Evolutionary conservation across 148 eudicot genomes (phyloP).

Genomic region (Amaranthus palmeri): DNA sequence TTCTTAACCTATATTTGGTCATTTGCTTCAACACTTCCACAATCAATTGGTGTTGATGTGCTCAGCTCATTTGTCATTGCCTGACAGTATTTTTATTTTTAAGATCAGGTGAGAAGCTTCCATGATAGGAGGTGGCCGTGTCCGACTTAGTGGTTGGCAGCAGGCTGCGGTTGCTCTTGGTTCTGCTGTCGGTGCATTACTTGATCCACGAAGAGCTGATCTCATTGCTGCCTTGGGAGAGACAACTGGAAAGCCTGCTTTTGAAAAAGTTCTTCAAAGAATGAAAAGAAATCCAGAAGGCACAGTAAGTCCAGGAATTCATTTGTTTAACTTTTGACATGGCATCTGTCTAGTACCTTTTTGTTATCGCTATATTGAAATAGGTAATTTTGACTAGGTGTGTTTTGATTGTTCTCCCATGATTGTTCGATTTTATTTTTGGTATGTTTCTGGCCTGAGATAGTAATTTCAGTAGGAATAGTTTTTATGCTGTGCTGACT

Average conservation of each 20-base stretch:
- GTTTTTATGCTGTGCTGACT: not conserved
- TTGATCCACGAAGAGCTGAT: conserved; percentile 95
- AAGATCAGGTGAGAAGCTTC: conserved; percentile 12
- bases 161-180: conserved; percentile 92
- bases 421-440: not conserved
- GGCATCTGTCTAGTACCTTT: not conserved
- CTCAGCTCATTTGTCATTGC: too few species aligned
- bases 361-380: not conserved
- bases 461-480: not conserved
- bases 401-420: not conserved
- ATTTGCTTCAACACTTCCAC: too few species aligned
- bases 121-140: conserved; percentile 65
- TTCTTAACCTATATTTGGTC: too few species aligned
- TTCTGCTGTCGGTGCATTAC: conserved; percentile 88
- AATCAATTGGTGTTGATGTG: too few species aligned
- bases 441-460: not conserved
- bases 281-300: conserved; percentile 90
- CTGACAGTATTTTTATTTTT: too few species aligned
- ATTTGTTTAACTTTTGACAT: not conserved
- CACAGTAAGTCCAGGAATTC: conserved; percentile 42
- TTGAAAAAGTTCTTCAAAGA: conserved; percentile 79
- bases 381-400: not conserved
- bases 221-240: conserved; percentile 92
- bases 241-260: conserved; percentile 94
- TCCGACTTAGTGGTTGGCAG: conserved; percentile 78